These are phyloP conservation scores for Aspergillus terreus DNA, from an alignment of 2,329 filamentous ascomycete species.

Conservation along the genomic window DNA sequence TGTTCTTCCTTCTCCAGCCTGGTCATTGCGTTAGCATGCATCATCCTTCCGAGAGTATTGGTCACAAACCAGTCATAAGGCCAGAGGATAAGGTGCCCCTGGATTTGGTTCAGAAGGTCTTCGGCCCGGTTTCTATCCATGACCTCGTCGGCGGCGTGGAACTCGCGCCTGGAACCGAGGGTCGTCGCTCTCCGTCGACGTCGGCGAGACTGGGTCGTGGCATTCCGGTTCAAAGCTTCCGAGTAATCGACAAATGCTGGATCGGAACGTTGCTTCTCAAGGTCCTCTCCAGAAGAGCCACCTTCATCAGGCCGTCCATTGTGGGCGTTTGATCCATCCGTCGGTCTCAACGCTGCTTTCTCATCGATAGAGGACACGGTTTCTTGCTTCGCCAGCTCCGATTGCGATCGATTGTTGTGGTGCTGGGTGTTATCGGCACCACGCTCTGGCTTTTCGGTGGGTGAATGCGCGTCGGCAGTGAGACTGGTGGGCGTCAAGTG, in stretches of 20 bases:
- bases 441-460: conserved; percentile 33
- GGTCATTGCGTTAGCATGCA: conserved; percentile 6
- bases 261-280: conserved; percentile 28
- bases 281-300: conserved; percentile 24
- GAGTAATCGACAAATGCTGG: conserved; percentile 36
- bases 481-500: conserved; percentile 22
- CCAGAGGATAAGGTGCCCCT: conserved; percentile 86
- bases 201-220: conserved; percentile 30
- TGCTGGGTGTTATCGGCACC: conserved; percentile 30
- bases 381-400: conserved; percentile 26
- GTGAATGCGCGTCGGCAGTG: conserved; percentile 23
- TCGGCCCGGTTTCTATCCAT: conserved; percentile 73
- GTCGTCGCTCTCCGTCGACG: conserved; percentile 44
- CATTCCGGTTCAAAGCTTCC: conserved; percentile 38
- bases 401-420: conserved; percentile 31
- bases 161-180: conserved; percentile 44
- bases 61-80: conserved; percentile 77
- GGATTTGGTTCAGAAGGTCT: conserved; percentile 73
- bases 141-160: conserved; percentile 65
- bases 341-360: conserved; percentile 36
- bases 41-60: background rate
- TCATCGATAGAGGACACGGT: conserved; percentile 38
- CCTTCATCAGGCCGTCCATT: conserved; percentile 25
- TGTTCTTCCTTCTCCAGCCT: conserved; percentile 83
- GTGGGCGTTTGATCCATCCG: conserved; percentile 22